Percentiles rank a stretch among this genome's conserved stretches.
Evolutionary conservation across 495 filamentous ascomycete species (phyloP).

Genomic region (Pyrenopolyporus hunteri): DNA sequence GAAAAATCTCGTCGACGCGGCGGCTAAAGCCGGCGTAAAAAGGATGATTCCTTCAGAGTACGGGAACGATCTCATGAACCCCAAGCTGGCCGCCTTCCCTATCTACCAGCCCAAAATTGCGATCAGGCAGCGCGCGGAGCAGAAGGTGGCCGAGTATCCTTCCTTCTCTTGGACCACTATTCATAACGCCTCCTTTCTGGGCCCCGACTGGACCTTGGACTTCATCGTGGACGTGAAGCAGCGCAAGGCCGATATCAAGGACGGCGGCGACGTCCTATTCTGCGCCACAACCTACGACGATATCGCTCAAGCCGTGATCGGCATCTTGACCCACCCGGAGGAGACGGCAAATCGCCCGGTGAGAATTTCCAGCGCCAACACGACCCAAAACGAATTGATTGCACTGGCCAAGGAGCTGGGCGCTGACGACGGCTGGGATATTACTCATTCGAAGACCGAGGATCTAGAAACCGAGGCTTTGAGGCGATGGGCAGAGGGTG

Average conservation of each 20-base stretch:
- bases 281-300: slow-evolving; percentile 35
- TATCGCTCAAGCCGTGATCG: slow-evolving; percentile 34
- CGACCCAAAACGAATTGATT: slow-evolving; percentile 35
- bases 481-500: slow-evolving; percentile 33
- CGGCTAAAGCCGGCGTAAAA: slow-evolving; percentile 58
- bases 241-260: slow-evolving; percentile 36
- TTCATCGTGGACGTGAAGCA: slow-evolving; percentile 39
- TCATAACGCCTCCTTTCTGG: slow-evolving; percentile 51
- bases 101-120: slow-evolving; percentile 49
- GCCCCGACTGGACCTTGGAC: slow-evolving; percentile 35
- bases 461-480: slow-evolving; percentile 31
- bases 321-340: slow-evolving; percentile 35
- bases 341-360: slow-evolving; percentile 37
- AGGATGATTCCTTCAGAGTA: slow-evolving; percentile 68
- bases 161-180: slow-evolving; percentile 54
- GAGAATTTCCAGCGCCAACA: slow-evolving; percentile 34
- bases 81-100: slow-evolving; percentile 47
- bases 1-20: slow-evolving; percentile 61
- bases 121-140: slow-evolving; percentile 47
- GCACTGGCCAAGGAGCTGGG: slow-evolving; percentile 36
- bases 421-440: slow-evolving; percentile 28
- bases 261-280: slow-evolving; percentile 35
- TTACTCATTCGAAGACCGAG: slow-evolving; percentile 33
- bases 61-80: slow-evolving; percentile 46
- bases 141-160: slow-evolving; percentile 40